A percentile compares a stretch with the other conserved stretches of the same genome.
These are phyloP conservation scores for Wickerhamomyces chambardii DNA, from an alignment of 805 yeast genomes.

Conservation along the genomic window DNA sequence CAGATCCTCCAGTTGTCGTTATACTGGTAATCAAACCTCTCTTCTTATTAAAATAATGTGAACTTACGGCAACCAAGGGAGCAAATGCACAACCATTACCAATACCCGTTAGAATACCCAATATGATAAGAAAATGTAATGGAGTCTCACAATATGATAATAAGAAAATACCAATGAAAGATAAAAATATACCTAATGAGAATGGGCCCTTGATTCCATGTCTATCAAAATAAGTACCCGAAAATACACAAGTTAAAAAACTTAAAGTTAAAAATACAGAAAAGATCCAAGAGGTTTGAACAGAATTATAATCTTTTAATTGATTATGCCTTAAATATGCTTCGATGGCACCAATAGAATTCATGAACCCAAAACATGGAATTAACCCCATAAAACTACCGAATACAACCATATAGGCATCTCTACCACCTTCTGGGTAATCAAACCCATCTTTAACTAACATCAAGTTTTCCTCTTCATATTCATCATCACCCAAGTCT, in stretches of 20 bases:
- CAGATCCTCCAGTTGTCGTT: conserved; percentile 40
- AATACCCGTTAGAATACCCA: conserved; percentile 43
- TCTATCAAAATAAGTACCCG: conserved; percentile 51
- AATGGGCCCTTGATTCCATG: conserved; percentile 38
- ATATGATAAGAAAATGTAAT: conserved; percentile 54
- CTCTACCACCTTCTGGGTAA: conserved; percentile 52
- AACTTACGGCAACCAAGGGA: conserved; percentile 48
- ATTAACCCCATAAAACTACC: conserved; percentile 52
- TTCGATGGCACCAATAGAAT: conserved; percentile 55
- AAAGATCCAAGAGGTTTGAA: conserved; percentile 56
- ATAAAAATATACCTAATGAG: conserved; percentile 28
- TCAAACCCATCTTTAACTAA: conserved; percentile 16
- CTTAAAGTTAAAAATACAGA: conserved; percentile 44
- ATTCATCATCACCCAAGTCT: background rate
- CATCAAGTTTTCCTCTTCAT: conserved; percentile 3
- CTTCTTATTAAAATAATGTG: conserved; percentile 53
- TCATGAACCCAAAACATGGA: conserved; percentile 46
- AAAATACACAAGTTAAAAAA: conserved; percentile 37
- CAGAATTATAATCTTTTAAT: conserved; percentile 31
- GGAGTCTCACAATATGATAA: conserved; percentile 39
- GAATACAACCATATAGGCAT: conserved; percentile 45
- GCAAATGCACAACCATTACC: conserved; percentile 50
- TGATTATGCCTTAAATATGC: conserved; percentile 50
- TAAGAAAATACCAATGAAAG: conserved; percentile 40
- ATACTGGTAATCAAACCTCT: conserved; percentile 47